Conservation (phyloP, 2,329 filamentous ascomycete species). For the Cladosporium austrohemisphaericum region DNA sequence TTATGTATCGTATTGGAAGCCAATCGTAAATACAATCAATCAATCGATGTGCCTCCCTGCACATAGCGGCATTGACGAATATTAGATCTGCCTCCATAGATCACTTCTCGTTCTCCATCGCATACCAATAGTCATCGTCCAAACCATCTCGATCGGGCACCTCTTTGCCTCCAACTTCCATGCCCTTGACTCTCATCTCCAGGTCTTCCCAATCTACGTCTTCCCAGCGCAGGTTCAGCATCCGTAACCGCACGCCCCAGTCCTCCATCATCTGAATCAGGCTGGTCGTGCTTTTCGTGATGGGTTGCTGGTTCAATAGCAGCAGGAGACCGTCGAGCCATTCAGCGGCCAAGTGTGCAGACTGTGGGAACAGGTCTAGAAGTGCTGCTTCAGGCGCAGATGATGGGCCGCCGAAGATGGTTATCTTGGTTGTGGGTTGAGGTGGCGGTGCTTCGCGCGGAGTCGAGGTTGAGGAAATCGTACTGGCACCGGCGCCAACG, state of each 20-base stretch:
- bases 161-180: slow-evolving; percentile 52
- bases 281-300: slow-evolving; percentile 94
- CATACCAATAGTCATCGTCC: slow-evolving; percentile 92
- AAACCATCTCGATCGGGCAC: slow-evolving; percentile 80
- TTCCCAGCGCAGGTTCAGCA: slow-evolving; percentile 88
- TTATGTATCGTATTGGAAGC: too few relatives aligned
- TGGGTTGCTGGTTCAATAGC: slow-evolving; percentile 90
- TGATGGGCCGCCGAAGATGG: slow-evolving; percentile 63
- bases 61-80: too few relatives aligned
- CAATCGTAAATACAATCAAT: too few relatives aligned
- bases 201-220: slow-evolving; percentile 54
- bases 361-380: slow-evolving; percentile 76
- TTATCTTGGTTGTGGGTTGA: slow-evolving; percentile 72
- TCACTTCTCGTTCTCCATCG: slow-evolving; percentile 40
- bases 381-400: slow-evolving; percentile 62
- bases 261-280: slow-evolving; percentile 80
- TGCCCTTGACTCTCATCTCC: slow-evolving; percentile 39
- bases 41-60: too few relatives aligned
- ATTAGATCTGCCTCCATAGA: too few relatives aligned
- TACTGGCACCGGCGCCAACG: slow-evolving; percentile 36
- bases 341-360: slow-evolving; percentile 81
- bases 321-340: slow-evolving; percentile 96
- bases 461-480: slow-evolving; percentile 23
- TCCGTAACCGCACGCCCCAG: slow-evolving; percentile 86
- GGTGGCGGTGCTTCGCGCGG: slow-evolving; percentile 24